Conservation (phyloP, 495 filamentous ascomycete species). For the Xylaria scruposa region DNA sequence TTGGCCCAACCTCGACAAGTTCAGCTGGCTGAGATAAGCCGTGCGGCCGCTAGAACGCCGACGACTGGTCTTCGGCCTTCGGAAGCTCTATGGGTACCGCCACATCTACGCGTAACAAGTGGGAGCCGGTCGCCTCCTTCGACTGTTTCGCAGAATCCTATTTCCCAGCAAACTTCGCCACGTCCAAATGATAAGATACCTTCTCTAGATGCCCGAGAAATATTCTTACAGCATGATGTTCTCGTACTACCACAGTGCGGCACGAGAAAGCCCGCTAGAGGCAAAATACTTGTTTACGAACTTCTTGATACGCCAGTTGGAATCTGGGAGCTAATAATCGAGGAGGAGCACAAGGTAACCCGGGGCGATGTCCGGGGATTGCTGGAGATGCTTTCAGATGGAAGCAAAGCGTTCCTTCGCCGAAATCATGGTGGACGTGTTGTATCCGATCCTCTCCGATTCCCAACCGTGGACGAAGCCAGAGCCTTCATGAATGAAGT, state of each 20-base stretch:
- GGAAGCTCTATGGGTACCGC: not conserved
- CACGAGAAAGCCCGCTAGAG: not conserved
- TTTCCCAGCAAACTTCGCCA: not conserved
- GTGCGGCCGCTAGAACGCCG: not conserved
- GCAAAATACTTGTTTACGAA: slow-evolving; percentile 15
- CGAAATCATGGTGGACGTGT: not conserved
- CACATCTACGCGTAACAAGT: not conserved
- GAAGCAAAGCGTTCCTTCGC: slow-evolving; percentile 20
- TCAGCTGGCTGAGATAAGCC: not conserved
- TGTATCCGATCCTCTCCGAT: slow-evolving; percentile 8
- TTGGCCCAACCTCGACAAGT: not conserved
- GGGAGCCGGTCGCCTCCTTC: not conserved
- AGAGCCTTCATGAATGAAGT: slow-evolving; percentile 6
- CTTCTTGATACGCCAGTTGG: slow-evolving; percentile 1
- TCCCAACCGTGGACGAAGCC: not conserved
- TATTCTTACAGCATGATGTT: slow-evolving; percentile 9
- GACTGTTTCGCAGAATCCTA: not conserved
- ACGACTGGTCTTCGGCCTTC: not conserved
- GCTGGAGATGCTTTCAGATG: not conserved
- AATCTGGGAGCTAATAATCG: slow-evolving; percentile 19
- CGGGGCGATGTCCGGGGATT: slow-evolving; percentile 16
- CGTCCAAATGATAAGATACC: not conserved
- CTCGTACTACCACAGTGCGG: not conserved
- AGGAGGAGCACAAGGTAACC: not conserved
- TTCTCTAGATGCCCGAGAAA: not conserved